Conservation (phyloP, 2,329 filamentous ascomycete species). For the Lojkania enalia region DNA sequence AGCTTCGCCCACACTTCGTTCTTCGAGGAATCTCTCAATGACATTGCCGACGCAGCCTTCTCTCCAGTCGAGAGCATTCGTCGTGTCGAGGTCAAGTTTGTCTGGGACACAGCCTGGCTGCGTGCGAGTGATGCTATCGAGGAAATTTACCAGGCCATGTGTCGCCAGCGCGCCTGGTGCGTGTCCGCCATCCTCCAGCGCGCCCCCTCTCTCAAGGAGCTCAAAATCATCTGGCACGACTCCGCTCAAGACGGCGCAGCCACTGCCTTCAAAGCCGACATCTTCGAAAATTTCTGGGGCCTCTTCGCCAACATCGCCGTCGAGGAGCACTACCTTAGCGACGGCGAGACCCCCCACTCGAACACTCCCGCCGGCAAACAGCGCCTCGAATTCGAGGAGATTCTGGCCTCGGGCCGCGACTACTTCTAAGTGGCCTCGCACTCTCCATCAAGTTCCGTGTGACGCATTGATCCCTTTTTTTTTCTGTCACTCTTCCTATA, state of each 20-base stretch:
- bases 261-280: slow-evolving; percentile 24
- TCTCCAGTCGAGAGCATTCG: slow-evolving; percentile 41
- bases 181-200: slow-evolving; percentile 28
- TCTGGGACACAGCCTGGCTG: slow-evolving; percentile 42
- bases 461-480: too few species aligned
- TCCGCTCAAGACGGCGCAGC: slow-evolving; percentile 29
- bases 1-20: slow-evolving; percentile 40
- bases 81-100: slow-evolving; percentile 34
- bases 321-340: slow-evolving; percentile 31
- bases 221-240: slow-evolving; percentile 40
- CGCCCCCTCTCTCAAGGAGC: slow-evolving; percentile 29
- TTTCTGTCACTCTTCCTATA: too few species aligned
- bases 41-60: slow-evolving; percentile 35
- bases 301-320: slow-evolving; percentile 26
- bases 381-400: slow-evolving; percentile 35
- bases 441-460: too few species aligned
- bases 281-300: slow-evolving; percentile 26
- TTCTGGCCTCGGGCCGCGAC: too few species aligned
- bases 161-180: slow-evolving; percentile 28
- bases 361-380: slow-evolving; percentile 31
- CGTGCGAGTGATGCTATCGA: slow-evolving; percentile 17
- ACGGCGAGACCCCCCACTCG: slow-evolving; percentile 26
- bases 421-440: too few species aligned
- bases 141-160: slow-evolving; percentile 33
- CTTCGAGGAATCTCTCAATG: slow-evolving; percentile 32